phyloP scores from a whole-genome alignment of 1,139 yeast species.

The Pichia sp. region DNA sequence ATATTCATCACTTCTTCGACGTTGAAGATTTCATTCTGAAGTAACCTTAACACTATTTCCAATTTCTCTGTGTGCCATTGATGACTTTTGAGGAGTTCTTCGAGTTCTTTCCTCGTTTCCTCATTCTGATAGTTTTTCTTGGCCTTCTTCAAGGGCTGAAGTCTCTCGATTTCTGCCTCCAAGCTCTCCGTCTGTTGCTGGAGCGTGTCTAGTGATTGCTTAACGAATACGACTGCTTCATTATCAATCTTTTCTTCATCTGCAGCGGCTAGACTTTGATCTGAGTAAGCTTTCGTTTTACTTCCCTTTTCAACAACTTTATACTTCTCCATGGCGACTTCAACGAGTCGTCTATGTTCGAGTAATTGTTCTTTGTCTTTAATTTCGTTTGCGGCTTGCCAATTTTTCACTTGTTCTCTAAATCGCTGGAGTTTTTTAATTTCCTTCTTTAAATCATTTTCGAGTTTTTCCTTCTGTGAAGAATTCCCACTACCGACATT shows the following conservation, averaged over 20 bases:
- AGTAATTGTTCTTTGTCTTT: conserved; percentile 60
- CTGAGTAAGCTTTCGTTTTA: conserved; percentile 70
- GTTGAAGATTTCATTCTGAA: conserved; percentile 59
- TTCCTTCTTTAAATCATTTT: conserved; percentile 66
- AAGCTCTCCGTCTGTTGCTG: conserved; percentile 55
- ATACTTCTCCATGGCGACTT: conserved; percentile 77
- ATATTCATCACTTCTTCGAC: conserved; percentile 55
- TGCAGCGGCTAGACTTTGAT: conserved; percentile 36
- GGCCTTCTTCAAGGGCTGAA: conserved; percentile 35
- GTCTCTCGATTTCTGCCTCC: conserved; percentile 53
- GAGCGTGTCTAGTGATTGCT: conserved; percentile 54
- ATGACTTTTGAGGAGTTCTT: conserved; percentile 34
- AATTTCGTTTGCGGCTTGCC: conserved; percentile 68
- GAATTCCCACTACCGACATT: conserved; percentile 49
- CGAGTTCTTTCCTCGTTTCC: conserved; percentile 45
- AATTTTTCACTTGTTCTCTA: conserved; percentile 70
- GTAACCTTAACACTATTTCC: conserved; percentile 52
- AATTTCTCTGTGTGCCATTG: conserved; percentile 59
- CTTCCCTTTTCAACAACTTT: conserved; percentile 71
- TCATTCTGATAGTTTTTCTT: conserved; percentile 49
- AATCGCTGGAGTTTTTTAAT: conserved; percentile 67
- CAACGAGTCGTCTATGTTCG: conserved; percentile 59
- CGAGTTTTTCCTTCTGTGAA: conserved; percentile 68
- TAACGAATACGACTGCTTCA: conserved; percentile 55
- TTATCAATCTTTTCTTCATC: conserved; percentile 44